Base-by-base conservation (phyloP, 805 yeast species). In the Maudiozyma barnettii region DNA sequence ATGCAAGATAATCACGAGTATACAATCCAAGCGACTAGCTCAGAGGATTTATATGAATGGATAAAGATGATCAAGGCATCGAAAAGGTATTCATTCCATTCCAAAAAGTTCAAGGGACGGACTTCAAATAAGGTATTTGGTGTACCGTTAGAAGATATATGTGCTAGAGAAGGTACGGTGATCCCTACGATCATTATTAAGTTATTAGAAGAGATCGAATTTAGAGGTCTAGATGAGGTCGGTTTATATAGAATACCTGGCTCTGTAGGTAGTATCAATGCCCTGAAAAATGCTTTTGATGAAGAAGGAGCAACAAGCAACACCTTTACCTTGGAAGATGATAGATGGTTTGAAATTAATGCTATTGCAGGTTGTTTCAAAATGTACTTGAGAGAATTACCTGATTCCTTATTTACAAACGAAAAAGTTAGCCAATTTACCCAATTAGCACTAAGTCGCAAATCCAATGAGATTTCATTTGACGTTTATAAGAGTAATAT, bases 311-410 rank as follows among this genome's bases (percentile, higher is more conserved):
- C 67, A 0, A 54, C 57, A 4, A 77, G 76, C 29, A 66, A 64
- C 37, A 65, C 64, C 10, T 71, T 72, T 45, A 68, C 77, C 4
- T 57, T 76, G 53, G 74, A 73, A 53, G 72, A 79, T 58, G 77
- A 75, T 48, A 70, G 78, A 38, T 78, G 81, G 81, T 81, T 81
- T 59, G 96, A 86, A 62, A 77, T 85, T 40, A 91, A 90, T 62
- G 84, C 95, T 1, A 77, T 88, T 42, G 89, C 96, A 1, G 93
- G 95, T 30, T 81, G 95, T 56, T 82, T 90, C 56, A 90, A 90
- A 61, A 74, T 84, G 52, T 90, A 77, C 59, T 68, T 90, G 55
- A 75, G 97, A 56, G 96, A 88, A 55, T 68, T 90, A 33, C 96
- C 96, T 0, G 95, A 88, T 56, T 85, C 95, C 2, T 66, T 88